Conservation (phyloP, 2,329 filamentous ascomycete species). For the Xylaria sp. region DNA sequence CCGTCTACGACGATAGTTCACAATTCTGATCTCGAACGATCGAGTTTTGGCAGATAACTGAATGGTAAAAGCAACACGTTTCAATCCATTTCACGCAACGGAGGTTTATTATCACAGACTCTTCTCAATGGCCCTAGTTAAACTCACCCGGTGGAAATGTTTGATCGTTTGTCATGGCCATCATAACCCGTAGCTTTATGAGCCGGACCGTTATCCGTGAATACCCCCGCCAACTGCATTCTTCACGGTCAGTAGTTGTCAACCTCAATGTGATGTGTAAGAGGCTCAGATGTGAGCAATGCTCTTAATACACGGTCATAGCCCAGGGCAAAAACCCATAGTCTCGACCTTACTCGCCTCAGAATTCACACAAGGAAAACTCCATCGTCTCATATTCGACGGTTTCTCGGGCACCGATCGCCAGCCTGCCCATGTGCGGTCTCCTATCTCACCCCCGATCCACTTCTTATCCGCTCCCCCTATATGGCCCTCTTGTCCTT, state of each 20-base stretch:
- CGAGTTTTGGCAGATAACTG: constrained; percentile 15
- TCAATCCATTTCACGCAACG: constrained; percentile 18
- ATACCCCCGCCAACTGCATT: constrained; percentile 5
- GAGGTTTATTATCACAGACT: constrained; percentile 25
- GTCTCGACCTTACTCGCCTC: neutral
- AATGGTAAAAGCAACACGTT: constrained; percentile 21
- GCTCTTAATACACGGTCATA: neutral
- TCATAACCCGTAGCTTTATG: constrained; percentile 26
- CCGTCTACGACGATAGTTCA: constrained; percentile 9
- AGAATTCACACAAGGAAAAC: constrained; percentile 34
- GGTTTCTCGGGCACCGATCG: neutral
- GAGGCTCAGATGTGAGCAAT: neutral
- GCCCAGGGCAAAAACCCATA: neutral
- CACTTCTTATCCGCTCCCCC: neutral
- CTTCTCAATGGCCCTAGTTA: constrained; percentile 8
- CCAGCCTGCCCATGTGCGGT: neutral
- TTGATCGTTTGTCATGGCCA: constrained; percentile 4
- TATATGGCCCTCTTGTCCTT: neutral
- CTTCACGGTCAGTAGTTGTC: constrained; percentile 5
- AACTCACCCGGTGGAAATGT: constrained; percentile 14
- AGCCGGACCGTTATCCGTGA: constrained; percentile 9
- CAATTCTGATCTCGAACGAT: constrained; percentile 18
- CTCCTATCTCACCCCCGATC: neutral
- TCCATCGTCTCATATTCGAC: constrained; percentile 19
- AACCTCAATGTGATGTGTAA: neutral